Conservation (phyloP, 352 stramenopile genomes). For the Globisporangium mamillatum region DNA sequence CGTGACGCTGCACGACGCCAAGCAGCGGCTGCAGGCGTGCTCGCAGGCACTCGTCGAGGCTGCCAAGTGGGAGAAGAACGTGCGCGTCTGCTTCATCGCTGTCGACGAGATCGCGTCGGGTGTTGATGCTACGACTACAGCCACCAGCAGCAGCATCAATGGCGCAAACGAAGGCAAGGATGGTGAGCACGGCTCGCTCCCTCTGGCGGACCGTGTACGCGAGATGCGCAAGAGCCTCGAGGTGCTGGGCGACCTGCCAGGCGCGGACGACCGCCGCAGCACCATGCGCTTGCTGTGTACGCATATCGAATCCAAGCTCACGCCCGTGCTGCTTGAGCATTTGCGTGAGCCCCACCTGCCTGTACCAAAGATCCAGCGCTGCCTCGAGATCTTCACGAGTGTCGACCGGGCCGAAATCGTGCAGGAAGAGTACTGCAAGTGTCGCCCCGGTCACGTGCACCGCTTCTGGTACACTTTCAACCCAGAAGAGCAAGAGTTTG, state of each 20-base stretch:
- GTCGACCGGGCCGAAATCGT: slow-evolving; percentile 43
- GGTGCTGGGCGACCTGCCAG: slow-evolving; percentile 60
- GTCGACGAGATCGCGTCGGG: slow-evolving; percentile 35
- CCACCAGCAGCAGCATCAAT: background rate
- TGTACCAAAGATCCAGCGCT: slow-evolving; percentile 40
- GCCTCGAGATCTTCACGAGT: slow-evolving; percentile 49
- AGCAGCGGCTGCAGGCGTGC: slow-evolving; percentile 58
- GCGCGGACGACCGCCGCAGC: slow-evolving; percentile 45
- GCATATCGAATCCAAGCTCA: slow-evolving; percentile 55
- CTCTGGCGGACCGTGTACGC: slow-evolving; percentile 44
- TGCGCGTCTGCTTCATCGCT: slow-evolving; percentile 40
- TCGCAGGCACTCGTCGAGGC: slow-evolving; percentile 69
- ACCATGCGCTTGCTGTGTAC: slow-evolving; percentile 48
- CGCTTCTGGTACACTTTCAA: slow-evolving; percentile 56
- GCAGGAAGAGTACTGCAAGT: slow-evolving; percentile 43
- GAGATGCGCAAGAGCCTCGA: slow-evolving; percentile 68
- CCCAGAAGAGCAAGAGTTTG: slow-evolving; percentile 26
- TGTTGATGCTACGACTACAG: background rate
- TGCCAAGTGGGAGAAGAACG: slow-evolving; percentile 62
- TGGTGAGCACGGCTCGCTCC: background rate
- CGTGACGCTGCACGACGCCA: slow-evolving; percentile 69
- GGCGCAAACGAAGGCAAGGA: background rate
- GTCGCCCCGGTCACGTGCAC: slow-evolving; percentile 46
- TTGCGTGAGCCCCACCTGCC: slow-evolving; percentile 43
- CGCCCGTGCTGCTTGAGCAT: slow-evolving; percentile 37